These are phyloP conservation scores for Aspergillus sclerotiicarbonarius DNA, from an alignment of 495 filamentous ascomycete genomes.

Conservation along the genomic window DNA sequence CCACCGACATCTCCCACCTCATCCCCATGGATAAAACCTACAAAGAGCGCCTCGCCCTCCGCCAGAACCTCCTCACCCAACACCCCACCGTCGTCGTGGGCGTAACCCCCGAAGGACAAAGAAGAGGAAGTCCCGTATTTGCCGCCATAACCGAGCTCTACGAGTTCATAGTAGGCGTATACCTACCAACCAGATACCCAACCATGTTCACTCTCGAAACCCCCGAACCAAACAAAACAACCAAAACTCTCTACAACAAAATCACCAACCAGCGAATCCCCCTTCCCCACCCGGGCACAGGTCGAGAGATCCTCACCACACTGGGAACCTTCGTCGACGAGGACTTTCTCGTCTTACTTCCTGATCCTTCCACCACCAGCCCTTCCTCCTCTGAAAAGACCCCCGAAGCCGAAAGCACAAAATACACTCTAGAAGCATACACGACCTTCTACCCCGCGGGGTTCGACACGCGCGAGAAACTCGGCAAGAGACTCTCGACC, in stretches of 20 bases:
- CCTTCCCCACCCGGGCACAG: background rate
- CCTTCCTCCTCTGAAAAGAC: background rate
- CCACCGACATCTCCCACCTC: constrained; percentile 53
- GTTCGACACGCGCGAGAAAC: constrained; percentile 63
- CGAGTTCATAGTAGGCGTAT: constrained; percentile 56
- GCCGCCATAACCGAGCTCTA: constrained; percentile 63
- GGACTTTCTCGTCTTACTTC: constrained; percentile 73
- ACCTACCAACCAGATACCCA: constrained; percentile 65
- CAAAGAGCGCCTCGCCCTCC: constrained; percentile 48
- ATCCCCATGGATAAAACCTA: constrained; percentile 65
- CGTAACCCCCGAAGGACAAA: constrained; percentile 33
- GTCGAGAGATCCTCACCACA: constrained; percentile 34
- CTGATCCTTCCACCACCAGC: constrained; percentile 25
- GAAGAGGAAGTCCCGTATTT: constrained; percentile 14
- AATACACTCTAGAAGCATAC: constrained; percentile 66
- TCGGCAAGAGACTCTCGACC: constrained; percentile 58
- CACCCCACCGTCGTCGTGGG: constrained; percentile 43
- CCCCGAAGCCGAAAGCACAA: constrained; percentile 9
- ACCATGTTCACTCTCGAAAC: constrained; percentile 48
- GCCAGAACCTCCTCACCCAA: constrained; percentile 44
- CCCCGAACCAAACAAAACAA: background rate
- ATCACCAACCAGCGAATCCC: constrained; percentile 5
- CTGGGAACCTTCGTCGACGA: constrained; percentile 65
- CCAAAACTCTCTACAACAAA: constrained; percentile 6
- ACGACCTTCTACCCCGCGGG: constrained; percentile 71